phyloP scores from a whole-genome alignment of 2,329 filamentous ascomycete genomes.

The Colletotrichum paranaense region DNA sequence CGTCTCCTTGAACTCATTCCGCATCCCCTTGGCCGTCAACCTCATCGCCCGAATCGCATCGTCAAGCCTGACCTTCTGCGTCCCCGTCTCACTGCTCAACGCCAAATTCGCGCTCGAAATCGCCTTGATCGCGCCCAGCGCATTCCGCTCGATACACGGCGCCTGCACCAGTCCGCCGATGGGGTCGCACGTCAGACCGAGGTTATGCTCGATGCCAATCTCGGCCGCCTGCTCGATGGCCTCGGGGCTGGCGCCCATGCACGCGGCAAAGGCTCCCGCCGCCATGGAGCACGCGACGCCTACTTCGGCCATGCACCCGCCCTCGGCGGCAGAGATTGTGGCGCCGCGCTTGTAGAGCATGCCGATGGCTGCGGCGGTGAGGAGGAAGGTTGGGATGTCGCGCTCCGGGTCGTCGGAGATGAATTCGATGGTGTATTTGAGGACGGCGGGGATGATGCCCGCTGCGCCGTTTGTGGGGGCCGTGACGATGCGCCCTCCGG shows the following conservation, averaged over 20 bases:
- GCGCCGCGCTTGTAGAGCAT: slow-evolving; percentile 66
- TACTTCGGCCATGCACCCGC: slow-evolving; percentile 65
- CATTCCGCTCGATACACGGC: slow-evolving; percentile 63
- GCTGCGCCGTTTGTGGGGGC: slow-evolving; percentile 63
- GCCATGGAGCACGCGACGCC: slow-evolving; percentile 65
- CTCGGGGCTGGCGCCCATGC: slow-evolving; percentile 62
- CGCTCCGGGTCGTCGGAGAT: slow-evolving; percentile 62
- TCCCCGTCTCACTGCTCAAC: slow-evolving; percentile 55
- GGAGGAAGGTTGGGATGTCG: slow-evolving; percentile 59
- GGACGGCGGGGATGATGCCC: slow-evolving; percentile 61
- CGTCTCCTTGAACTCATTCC: slow-evolving; percentile 65
- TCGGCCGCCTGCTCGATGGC: slow-evolving; percentile 63
- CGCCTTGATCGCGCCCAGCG: slow-evolving; percentile 61
- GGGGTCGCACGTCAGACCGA: slow-evolving; percentile 62
- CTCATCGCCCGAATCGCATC: slow-evolving; percentile 64
- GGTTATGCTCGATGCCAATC: slow-evolving; percentile 64
- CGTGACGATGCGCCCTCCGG: slow-evolving; percentile 61
- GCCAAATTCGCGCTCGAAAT: slow-evolving; percentile 63
- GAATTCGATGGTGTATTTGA: slow-evolving; percentile 63
- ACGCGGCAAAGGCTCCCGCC: slow-evolving; percentile 61
- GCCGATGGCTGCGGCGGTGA: slow-evolving; percentile 61
- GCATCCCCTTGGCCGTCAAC: slow-evolving; percentile 61
- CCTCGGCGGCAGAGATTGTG: slow-evolving; percentile 62
- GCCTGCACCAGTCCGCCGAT: slow-evolving; percentile 63
- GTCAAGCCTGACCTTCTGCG: slow-evolving; percentile 60